Percentiles rank a stretch among this genome's conserved stretches.
Evolutionary conservation across 257 asterid species (phyloP).

Genomic region (Fraxinus pennsylvanica): DNA sequence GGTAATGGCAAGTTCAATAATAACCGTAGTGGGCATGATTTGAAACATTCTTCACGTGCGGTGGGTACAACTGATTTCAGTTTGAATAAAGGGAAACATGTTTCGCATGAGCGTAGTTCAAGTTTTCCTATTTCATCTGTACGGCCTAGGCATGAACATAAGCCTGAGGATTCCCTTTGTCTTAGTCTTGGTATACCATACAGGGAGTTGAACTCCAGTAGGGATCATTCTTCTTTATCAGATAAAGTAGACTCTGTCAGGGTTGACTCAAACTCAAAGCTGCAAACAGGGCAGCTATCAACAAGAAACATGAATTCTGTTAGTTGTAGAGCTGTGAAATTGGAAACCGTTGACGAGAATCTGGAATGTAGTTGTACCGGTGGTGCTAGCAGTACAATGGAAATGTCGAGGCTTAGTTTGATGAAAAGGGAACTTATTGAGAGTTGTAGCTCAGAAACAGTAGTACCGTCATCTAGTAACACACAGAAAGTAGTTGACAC

Average conservation of each 20-base stretch:
- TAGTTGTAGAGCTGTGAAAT: conserved; percentile 45
- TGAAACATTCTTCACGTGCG: background rate
- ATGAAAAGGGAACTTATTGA: conserved; percentile 48
- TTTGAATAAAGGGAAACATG: conserved; percentile 50
- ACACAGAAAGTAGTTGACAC: conserved; percentile 40
- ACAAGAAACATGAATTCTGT: conserved; percentile 30
- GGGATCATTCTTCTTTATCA: conserved; percentile 33
- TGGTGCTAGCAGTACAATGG: conserved; percentile 40
- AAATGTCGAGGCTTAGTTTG: conserved; percentile 34
- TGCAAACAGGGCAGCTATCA: conserved; percentile 32
- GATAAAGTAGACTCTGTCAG: conserved; percentile 27
- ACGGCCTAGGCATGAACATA: conserved; percentile 32
- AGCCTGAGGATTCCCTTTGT: conserved; percentile 55
- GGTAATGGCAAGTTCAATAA: conserved; percentile 26
- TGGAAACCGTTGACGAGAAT: conserved; percentile 66
- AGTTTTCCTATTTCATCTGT: conserved; percentile 32
- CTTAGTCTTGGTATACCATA: conserved; percentile 61
- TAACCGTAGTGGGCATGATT: background rate
- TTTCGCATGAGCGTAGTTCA: conserved; percentile 33
- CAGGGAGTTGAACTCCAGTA: conserved; percentile 29
- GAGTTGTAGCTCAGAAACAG: conserved; percentile 34
- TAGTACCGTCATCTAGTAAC: conserved; percentile 28
- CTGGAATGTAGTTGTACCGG: conserved; percentile 36
- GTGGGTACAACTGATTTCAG: conserved; percentile 26
- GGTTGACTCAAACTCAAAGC: conserved; percentile 27